Conservation (phyloP, 1,139 yeast genomes). For the Eremothecium sinecaudum region DNA sequence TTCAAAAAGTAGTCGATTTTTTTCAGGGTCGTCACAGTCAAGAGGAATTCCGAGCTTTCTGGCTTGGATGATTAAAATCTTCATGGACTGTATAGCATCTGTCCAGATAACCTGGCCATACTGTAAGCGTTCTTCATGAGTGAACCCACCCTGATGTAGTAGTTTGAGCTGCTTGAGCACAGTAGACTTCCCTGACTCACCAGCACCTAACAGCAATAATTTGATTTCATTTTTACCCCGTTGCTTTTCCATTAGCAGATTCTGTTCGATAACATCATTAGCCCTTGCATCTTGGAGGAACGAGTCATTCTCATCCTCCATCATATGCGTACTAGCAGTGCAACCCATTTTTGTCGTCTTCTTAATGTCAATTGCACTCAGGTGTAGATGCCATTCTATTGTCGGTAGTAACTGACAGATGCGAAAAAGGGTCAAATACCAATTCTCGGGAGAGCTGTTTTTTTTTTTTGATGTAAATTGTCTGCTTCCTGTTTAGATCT, state of each 20-base stretch:
- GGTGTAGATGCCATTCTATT: too few relatives aligned
- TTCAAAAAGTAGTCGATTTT: conserved; percentile 36
- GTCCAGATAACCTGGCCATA: conserved; percentile 92
- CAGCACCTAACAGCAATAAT: conserved; percentile 76
- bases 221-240: conserved; percentile 48
- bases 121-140: conserved; percentile 66
- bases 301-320: conserved; percentile 42
- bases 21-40: conserved; percentile 47
- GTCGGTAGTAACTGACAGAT: too few relatives aligned
- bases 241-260: conserved; percentile 46
- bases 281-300: conserved; percentile 42
- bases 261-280: conserved; percentile 61
- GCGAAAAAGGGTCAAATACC: too few relatives aligned
- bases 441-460: too few relatives aligned
- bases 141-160: conserved; percentile 79
- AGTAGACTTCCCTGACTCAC: conserved; percentile 94
- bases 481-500: too few relatives aligned
- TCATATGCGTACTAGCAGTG: conserved; percentile 43
- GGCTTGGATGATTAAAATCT: conserved; percentile 65
- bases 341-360: conserved; percentile 47
- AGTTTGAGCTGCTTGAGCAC: conserved; percentile 88
- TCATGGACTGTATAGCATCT: conserved; percentile 85
- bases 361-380: background rate
- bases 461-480: too few relatives aligned
- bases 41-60: conserved; percentile 49